Evolutionary conservation across 345 rosid species (phyloP).

Genomic region (Geranium brycei): DNA sequence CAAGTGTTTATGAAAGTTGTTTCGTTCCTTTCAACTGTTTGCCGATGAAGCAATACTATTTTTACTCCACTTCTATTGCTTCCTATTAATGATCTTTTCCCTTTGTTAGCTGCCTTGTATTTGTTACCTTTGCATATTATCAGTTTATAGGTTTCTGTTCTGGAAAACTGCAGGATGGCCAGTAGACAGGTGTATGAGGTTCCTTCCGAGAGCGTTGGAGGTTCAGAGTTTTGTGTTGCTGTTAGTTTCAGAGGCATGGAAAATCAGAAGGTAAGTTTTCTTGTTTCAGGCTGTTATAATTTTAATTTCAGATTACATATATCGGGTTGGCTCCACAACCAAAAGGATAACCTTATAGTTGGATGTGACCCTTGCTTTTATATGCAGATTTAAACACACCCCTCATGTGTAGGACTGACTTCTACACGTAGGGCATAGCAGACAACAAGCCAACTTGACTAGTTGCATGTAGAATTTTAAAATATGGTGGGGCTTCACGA

Average conservation of each 20-base stretch:
- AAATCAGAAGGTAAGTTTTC: conserved; percentile 47
- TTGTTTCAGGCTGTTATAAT: background rate
- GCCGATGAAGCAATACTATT: background rate
- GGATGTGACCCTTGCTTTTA: no score
- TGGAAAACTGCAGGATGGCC: conserved; percentile 62
- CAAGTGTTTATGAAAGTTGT: background rate
- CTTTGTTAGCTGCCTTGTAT: background rate
- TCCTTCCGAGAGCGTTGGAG: conserved; percentile 64
- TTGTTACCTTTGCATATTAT: conserved; percentile 3
- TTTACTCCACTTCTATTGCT: no score
- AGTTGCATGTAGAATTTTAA: no score
- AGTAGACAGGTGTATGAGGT: conserved; percentile 84
- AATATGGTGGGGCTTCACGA: no score
- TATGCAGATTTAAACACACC: no score
- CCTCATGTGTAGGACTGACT: no score
- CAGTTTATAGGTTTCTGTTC: conserved; percentile 3
- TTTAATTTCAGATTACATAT: no score
- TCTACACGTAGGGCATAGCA: no score
- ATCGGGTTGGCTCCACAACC: no score
- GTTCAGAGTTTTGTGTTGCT: conserved; percentile 73
- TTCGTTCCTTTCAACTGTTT: background rate
- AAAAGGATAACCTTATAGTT: no score
- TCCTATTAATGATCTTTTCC: background rate
- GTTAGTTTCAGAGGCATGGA: conserved; percentile 69
- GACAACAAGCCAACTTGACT: no score